These are phyloP conservation scores for Blastobotrys americana DNA, from an alignment of 805 yeast species.

Conservation along the genomic window DNA sequence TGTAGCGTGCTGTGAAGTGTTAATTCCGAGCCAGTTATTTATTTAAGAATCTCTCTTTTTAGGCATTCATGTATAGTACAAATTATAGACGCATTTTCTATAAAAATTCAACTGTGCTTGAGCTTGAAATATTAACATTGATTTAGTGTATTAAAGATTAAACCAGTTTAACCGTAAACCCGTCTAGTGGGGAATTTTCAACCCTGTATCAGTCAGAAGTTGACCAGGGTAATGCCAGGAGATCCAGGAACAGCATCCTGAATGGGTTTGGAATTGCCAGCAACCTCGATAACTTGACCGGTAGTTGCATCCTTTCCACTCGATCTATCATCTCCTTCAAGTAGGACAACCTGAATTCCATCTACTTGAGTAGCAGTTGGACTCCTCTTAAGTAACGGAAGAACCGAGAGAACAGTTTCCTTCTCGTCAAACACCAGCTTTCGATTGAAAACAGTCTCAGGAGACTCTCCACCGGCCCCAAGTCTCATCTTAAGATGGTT, in stretches of 20 bases:
- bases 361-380: conserved; percentile 52
- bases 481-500: conserved; percentile 78
- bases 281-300: conserved; percentile 62
- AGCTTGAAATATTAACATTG: no score
- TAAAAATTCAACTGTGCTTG: no score
- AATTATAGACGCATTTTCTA: no score
- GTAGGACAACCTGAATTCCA: conserved; percentile 52
- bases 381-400: conserved; percentile 52
- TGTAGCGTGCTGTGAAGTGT: not conserved
- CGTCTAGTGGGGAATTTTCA: no score
- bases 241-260: conserved; percentile 88
- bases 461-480: conserved; percentile 36
- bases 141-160: no score
- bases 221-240: conserved; percentile 77
- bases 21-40: no score
- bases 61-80: no score
- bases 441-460: conserved; percentile 81
- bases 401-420: conserved; percentile 51
- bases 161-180: no score
- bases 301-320: conserved; percentile 59
- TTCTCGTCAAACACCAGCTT: conserved; percentile 75
- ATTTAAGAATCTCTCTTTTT: no score
- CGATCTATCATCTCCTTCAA: conserved; percentile 52
- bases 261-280: conserved; percentile 53
- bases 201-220: conserved; percentile 41